Conservation (phyloP, 2,329 filamentous ascomycete species). For the Penicillium concentricum region DNA sequence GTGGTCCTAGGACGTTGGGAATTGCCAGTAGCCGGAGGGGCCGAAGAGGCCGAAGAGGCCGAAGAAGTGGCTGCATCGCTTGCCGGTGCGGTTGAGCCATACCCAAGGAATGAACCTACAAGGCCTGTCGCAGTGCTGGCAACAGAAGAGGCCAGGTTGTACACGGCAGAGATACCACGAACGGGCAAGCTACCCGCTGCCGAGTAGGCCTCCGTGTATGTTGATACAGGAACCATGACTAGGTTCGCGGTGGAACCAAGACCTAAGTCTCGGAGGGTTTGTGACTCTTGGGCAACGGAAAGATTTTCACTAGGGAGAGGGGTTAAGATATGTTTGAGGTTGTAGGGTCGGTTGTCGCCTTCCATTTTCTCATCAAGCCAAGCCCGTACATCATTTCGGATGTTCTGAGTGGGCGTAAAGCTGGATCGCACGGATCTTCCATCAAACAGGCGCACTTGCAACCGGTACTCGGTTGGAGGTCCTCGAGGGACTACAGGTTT, state of each 20-base stretch:
- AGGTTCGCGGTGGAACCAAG: slow-evolving; percentile 78
- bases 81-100: slow-evolving; percentile 28
- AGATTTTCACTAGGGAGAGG: slow-evolving; percentile 74
- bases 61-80: slow-evolving; percentile 10
- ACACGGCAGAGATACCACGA: slow-evolving; percentile 42
- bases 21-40: slow-evolving; percentile 5
- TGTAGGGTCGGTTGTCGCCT: slow-evolving; percentile 66
- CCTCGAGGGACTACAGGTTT: slow-evolving; percentile 15
- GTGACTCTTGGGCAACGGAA: slow-evolving; percentile 70
- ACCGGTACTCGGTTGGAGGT: slow-evolving; percentile 49
- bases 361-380: slow-evolving; percentile 71
- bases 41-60: slow-evolving; percentile 8
- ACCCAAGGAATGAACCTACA: slow-evolving; percentile 47
- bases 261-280: slow-evolving; percentile 66
- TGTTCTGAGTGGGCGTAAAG: slow-evolving; percentile 64
- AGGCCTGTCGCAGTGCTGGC: slow-evolving; percentile 44
- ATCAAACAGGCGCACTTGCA: slow-evolving; percentile 82
- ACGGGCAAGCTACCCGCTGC: slow-evolving; percentile 40
- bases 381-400: slow-evolving; percentile 65
- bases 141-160: slow-evolving; percentile 44
- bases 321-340: slow-evolving; percentile 78
- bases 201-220: slow-evolving; percentile 60
- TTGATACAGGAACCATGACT: slow-evolving; percentile 70
- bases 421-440: slow-evolving; percentile 73
- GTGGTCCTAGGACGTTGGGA: slow-evolving; percentile 16